Conservation (phyloP, 164 flowering plant genomes). For the Litsea cubeba region DNA sequence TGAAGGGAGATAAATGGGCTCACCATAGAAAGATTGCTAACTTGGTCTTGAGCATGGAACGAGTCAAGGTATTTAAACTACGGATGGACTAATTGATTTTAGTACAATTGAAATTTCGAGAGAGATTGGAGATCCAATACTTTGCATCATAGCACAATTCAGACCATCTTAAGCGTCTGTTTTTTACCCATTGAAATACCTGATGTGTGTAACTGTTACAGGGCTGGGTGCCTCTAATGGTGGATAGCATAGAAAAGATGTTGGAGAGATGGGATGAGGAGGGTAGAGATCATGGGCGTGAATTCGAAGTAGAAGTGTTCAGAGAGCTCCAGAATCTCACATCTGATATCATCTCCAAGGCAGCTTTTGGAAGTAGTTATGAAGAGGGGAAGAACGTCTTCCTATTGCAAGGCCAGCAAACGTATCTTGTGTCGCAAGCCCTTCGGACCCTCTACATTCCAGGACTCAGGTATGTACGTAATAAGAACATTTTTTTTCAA, state of each 20-base stretch:
- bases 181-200: too few species aligned
- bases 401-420: conserved; percentile 30
- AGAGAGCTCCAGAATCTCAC: conserved; percentile 30
- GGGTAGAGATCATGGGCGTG: not conserved
- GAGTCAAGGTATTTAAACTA: not conserved
- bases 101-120: too few species aligned
- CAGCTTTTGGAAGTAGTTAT: conserved; percentile 46
- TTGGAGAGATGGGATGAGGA: conserved; percentile 4
- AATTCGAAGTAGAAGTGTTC: conserved; percentile 23
- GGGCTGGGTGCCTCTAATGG: conserved; percentile 6
- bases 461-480: conserved; percentile 35
- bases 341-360: conserved; percentile 34
- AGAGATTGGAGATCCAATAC: too few species aligned
- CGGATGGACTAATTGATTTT: too few species aligned
- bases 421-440: conserved; percentile 10
- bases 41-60: conserved; percentile 4
- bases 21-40: conserved; percentile 6
- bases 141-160: too few species aligned
- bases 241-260: conserved; percentile 4
- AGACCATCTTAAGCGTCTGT: too few species aligned
- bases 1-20: conserved; percentile 7
- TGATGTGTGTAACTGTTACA: not conserved
- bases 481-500: too few species aligned
- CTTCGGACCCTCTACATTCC: conserved; percentile 30
- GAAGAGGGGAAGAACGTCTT: conserved; percentile 41